Base-by-base conservation (phyloP, 2,329 filamentous ascomycete genomes). In the Corinectria fuckeliana region DNA sequence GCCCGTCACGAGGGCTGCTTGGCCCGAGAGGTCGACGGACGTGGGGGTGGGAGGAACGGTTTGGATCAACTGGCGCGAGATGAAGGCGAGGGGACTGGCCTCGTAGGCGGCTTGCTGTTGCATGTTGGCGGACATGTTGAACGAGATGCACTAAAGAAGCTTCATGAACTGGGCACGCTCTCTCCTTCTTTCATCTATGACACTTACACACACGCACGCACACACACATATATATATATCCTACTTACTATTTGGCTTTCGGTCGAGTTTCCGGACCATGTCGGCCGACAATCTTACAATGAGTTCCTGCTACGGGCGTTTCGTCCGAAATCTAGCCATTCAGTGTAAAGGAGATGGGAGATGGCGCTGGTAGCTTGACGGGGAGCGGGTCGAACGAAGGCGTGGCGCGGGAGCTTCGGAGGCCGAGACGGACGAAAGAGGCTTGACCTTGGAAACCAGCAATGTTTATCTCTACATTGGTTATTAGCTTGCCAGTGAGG, bases 1-100 rank as follows among this genome's bases (percentile, higher is more conserved):
- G 3, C 83, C 83, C 0, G 82, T 84, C 5, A 85, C 71, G 38
- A 85, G 77, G 30, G 79, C 79, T 2, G 75, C 74, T 65, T 80
- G 71, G 0, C 76, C 74, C 3, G 72, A 64, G 42, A 81, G 68
- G 42, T 69, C 50, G 26, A 65, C 51, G 2, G 58, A 42, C 26
- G 57, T 65, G 21, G 71, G 69, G 39, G 67, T 65, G 3, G 48
- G 56, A n/a, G 68, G 66, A 4, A 70, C 65, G 5, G 58, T 56
- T 51, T 70, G 50, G 30, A 70, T 49, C 50, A 70, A 67, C 55
- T 69, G 68, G 10, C 68, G 66, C 4, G 58, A 69, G n/a, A 70
- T 30, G 45, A 70, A 70, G 23, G 61, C 68, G 44, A 69, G 58
- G 13, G 57, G 49, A 5, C 60, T 50, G 3, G 68, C 58, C 34